Base-by-base conservation (phyloP, 495 filamentous ascomycete species). In the Margaritispora aquatica region DNA sequence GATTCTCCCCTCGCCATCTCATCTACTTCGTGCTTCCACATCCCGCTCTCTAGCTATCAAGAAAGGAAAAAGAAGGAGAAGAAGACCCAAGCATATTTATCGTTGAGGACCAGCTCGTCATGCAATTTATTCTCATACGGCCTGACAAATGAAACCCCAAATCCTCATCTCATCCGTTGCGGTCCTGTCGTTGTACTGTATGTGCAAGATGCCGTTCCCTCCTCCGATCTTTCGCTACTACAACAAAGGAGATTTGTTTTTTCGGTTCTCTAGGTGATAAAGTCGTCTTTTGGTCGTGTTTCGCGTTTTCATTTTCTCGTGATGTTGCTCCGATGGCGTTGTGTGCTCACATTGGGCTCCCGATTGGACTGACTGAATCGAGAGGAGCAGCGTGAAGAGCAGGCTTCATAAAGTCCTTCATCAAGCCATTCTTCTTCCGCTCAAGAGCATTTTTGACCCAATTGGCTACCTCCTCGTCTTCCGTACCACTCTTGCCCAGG, bases 371-470 rank as follows among this genome's bases (percentile, higher is more conserved):
- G 31, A 66, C 60, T 21, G 76, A 76, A 64, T 90, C 86, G 53
- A 95, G 67, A 7, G 89, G 87, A 29, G 87, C 90, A 13, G 88
- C 82, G 66, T 95, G 90, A 48, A 95, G 75, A 11, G 90, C 90
- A 5, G 90, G 90, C 58, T 86, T 84, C 41, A 77, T 69, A 23
- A 65, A 65, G 52, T 74, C 71, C 1, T 69, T 68, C 44, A 77
- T 72, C 7, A 70, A 69, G n/a, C 83, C 84, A 2, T 71, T 76
- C 58, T 73, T 70, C 61, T 84, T 86, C 27, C 76, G 75, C 54
- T 84, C 79, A 41, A 92, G 72, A 38, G 89, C 89, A 9, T 76
- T 76, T n/a, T 76, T 77, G 15, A 97, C 93, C 93, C 93, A 97
- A 27, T 80, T 78, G 1, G 89, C 84, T 8, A 96, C 89, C 70